Base-by-base conservation (phyloP, 257 asterid genomes). In the Plantago major region DNA sequence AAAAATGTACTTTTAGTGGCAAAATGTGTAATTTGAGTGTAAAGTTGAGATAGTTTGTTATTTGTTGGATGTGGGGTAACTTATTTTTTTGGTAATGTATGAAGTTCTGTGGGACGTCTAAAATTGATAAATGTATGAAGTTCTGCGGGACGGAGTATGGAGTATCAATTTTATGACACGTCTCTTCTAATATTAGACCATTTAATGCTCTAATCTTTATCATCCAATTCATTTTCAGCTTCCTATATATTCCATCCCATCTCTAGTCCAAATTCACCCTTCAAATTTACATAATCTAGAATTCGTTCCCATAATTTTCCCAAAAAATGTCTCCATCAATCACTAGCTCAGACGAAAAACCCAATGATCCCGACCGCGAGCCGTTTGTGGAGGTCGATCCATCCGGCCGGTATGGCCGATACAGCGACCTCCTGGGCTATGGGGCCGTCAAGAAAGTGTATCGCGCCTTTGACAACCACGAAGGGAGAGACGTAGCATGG, bases 401-500 rank as follows among this genome's bases (percentile, higher is more conserved):
- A 7, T 60, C 78, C 0, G 80, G 80, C 11, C 63, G 82, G 14
- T 79, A 59, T 19, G 85, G 85, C 54, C 73, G 77, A 0, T 79
- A 79, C 72, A 22, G 38, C 1, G 79, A 73, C 37, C 79, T 76
- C 1, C 46, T 79, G 8, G 85, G 85, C 9, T 28, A 67, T 4
- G 85, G 85, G 17, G 82, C 85, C 0, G 81, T 76, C 37, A 79
- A 79, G 37, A 79, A 71, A 28, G 85, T 79, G 17, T 79, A 79
- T 9, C 74, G 79, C 4, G 80, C 80, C 1, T 79, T 79, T 56
- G 82, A 79, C 10, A 79, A 76, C 13, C 58, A 61, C 0, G 85
- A 79, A 66, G 85, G 82, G 19, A 67, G 55, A 7, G 85, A 79
- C 40, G 85, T 79, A 7, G 85, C 82, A 0, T 76, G 85, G 85